These are phyloP conservation scores for Plasmodium knowlesi DNA, from an alignment of 169 alveolate genomes.

Conservation along the genomic window DNA sequence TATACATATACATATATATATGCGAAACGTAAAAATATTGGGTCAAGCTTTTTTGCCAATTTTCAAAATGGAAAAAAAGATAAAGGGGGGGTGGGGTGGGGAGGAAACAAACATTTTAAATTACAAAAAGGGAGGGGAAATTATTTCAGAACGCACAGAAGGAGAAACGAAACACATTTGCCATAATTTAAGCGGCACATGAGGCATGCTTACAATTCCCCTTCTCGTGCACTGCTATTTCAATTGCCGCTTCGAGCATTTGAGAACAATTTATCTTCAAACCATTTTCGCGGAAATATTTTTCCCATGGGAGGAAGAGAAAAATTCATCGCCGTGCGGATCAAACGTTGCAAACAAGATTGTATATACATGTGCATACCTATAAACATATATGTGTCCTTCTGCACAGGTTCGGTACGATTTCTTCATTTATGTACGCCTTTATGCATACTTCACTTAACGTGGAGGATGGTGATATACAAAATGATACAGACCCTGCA, in stretches of 20 bases:
- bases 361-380: not conserved
- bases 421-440: not conserved
- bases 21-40: not conserved
- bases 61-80: not conserved
- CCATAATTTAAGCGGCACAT: not conserved
- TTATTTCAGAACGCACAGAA: not conserved
- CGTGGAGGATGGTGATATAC: not conserved
- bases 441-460: not conserved
- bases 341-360: not conserved
- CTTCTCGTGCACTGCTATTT: not conserved
- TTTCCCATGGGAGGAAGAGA: not conserved
- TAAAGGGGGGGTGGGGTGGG: not conserved
- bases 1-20: not conserved
- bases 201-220: not conserved
- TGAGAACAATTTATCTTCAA: not conserved
- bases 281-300: not conserved
- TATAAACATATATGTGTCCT: not conserved
- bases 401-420: not conserved
- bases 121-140: not conserved
- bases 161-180: conserved; percentile 1
- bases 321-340: not conserved
- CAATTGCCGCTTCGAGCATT: not conserved
- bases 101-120: not conserved
- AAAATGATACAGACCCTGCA: not conserved
- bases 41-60: not conserved